These are phyloP conservation scores for Trichoderma reesei DNA, from an alignment of 495 filamentous ascomycete genomes.

Conservation along the genomic window DNA sequence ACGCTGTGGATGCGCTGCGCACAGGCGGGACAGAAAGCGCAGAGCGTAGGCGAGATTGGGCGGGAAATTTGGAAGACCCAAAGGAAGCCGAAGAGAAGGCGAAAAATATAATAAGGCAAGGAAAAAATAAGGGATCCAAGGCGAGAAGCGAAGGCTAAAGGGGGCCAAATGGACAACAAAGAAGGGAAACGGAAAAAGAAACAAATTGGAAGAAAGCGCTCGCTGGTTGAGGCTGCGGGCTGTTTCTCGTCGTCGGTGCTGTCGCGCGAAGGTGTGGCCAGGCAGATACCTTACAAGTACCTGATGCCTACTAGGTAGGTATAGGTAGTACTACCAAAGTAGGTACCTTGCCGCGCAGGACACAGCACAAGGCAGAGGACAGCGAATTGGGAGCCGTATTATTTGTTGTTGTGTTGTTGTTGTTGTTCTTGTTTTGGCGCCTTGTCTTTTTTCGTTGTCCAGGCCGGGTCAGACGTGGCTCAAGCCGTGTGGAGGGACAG, in stretches of 20 bases:
- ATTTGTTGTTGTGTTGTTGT: constrained; percentile 9
- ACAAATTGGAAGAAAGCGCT: too few species aligned
- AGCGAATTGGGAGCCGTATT: background rate
- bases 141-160: background rate
- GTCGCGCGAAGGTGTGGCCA: background rate
- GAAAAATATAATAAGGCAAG: background rate
- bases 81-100: background rate
- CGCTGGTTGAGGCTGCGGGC: background rate
- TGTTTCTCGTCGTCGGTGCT: background rate
- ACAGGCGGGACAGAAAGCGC: background rate
- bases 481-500: background rate
- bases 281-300: background rate
- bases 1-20: background rate
- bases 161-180: background rate
- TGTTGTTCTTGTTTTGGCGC: too few species aligned
- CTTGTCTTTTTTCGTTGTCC: background rate
- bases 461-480: background rate
- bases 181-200: too few species aligned
- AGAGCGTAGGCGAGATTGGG: constrained; percentile 1
- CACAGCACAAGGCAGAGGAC: background rate
- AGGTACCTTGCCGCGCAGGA: too few species aligned
- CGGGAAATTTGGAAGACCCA: background rate
- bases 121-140: background rate
- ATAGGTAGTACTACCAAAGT: too few species aligned
- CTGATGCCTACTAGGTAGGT: background rate